Evolutionary conservation across 2,329 filamentous ascomycete species (phyloP).

Genomic region (Pseudogymnoascus sp.): DNA sequence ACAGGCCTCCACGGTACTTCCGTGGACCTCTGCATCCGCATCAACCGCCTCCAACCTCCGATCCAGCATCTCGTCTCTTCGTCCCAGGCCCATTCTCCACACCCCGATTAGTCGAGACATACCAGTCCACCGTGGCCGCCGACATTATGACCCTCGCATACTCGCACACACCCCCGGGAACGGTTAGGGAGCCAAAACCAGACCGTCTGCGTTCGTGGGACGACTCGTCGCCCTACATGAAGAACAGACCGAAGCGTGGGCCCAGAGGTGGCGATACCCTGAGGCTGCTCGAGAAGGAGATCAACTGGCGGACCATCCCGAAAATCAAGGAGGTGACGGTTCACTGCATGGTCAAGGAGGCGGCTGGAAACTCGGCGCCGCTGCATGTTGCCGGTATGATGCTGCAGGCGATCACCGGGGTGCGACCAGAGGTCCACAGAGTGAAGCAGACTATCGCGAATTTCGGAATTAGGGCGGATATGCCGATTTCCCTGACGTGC

Average conservation of each 20-base stretch:
- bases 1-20: slow-evolving; percentile 88
- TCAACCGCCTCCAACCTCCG: slow-evolving; percentile 77
- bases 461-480: slow-evolving; percentile 67
- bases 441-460: slow-evolving; percentile 63
- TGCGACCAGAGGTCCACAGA: slow-evolving; percentile 62
- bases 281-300: slow-evolving; percentile 62
- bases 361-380: slow-evolving; percentile 63
- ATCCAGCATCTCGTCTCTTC: slow-evolving; percentile 82
- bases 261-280: slow-evolving; percentile 73
- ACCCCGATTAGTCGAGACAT: slow-evolving; percentile 84
- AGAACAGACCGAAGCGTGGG: slow-evolving; percentile 77
- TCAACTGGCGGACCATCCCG: slow-evolving; percentile 80
- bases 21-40: slow-evolving; percentile 89
- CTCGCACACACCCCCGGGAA: slow-evolving; percentile 75
- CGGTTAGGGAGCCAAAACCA: slow-evolving; percentile 45
- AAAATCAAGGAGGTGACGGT: slow-evolving; percentile 74
- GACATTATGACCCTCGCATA: slow-evolving; percentile 89
- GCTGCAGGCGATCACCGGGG: slow-evolving; percentile 77
- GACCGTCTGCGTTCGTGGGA: slow-evolving; percentile 79
- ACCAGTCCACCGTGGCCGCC: slow-evolving; percentile 73
- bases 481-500: slow-evolving; percentile 67
- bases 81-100: slow-evolving; percentile 84
- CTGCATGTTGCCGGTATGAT: slow-evolving; percentile 79
- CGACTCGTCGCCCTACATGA: slow-evolving; percentile 86
- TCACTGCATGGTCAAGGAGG: slow-evolving; percentile 63